Percentiles rank a stretch among this genome's conserved stretches.
These are phyloP conservation scores for Globisporangium parvum DNA, from an alignment of 352 stramenopile genomes.

Conservation along the genomic window DNA sequence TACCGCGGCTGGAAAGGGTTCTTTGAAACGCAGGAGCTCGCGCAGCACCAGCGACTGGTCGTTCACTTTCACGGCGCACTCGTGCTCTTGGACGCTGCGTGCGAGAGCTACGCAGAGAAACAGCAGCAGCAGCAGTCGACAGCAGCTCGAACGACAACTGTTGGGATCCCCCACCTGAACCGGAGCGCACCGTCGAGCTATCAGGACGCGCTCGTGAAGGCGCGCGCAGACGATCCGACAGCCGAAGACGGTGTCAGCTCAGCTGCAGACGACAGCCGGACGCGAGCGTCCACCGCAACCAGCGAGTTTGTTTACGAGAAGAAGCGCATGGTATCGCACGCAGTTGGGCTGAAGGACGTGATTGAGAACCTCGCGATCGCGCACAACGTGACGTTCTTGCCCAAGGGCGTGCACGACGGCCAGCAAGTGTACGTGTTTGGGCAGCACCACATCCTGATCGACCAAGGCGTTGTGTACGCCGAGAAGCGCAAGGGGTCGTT, in stretches of 20 bases:
- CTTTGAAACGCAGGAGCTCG: conserved; percentile 60
- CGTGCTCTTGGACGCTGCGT: conserved; percentile 55
- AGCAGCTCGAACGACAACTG: neutral
- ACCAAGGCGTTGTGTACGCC: conserved; percentile 78
- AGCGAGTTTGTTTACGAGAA: neutral
- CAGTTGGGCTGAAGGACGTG: conserved; percentile 73
- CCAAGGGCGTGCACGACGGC: conserved; percentile 67
- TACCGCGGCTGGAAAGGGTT: conserved; percentile 83
- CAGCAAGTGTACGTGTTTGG: conserved; percentile 80
- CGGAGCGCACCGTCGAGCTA: conserved; percentile 49
- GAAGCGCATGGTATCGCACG: conserved; percentile 22
- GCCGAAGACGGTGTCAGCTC: conserved; percentile 15
- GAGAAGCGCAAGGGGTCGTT: conserved; percentile 60
- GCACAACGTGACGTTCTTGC: conserved; percentile 78
- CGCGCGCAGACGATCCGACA: conserved; percentile 16
- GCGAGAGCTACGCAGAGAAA: conserved; percentile 9
- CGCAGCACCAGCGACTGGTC: conserved; percentile 51
- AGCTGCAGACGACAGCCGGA: conserved; percentile 9
- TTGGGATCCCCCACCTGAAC: conserved; percentile 45
- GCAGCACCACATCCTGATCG: conserved; percentile 77
- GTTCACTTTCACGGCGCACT: conserved; percentile 76
- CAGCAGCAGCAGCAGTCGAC: neutral
- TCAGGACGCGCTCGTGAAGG: conserved; percentile 64
- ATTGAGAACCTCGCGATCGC: conserved; percentile 76
- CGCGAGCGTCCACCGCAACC: neutral